Percentiles rank a stretch among this genome's conserved stretches.
Conservation (phyloP, 2,329 filamentous ascomycete species). For the Escovopsis sp. region DNA sequence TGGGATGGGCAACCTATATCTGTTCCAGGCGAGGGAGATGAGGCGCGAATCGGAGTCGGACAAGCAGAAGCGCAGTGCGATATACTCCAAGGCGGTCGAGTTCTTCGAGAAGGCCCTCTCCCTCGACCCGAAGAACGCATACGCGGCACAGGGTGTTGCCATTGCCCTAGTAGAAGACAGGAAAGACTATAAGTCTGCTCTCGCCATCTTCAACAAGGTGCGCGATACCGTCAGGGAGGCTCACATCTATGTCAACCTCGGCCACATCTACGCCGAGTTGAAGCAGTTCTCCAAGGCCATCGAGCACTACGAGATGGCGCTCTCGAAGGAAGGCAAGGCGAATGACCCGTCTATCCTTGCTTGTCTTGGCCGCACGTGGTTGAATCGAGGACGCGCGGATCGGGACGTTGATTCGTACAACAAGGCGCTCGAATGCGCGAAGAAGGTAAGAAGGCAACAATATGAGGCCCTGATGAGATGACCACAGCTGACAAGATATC, state of each 20-base stretch:
- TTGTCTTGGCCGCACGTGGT: conserved; percentile 77
- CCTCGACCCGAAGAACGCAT: conserved; percentile 88
- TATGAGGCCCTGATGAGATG: too few species aligned
- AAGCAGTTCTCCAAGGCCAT: conserved; percentile 84
- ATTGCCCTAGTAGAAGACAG: conserved; percentile 91
- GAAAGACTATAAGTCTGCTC: conserved; percentile 68
- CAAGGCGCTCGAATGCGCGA: conserved; percentile 43
- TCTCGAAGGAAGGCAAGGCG: conserved; percentile 58
- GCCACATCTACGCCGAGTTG: conserved; percentile 81
- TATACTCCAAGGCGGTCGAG: conserved; percentile 84
- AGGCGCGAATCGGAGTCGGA: conserved; percentile 77
- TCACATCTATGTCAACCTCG: conserved; percentile 82
- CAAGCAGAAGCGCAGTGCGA: conserved; percentile 75
- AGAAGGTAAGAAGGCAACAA: conserved; percentile 36
- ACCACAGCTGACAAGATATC: conserved; percentile 6
- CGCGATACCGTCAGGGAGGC: conserved; percentile 80
- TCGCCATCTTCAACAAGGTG: conserved; percentile 80
- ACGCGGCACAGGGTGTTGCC: conserved; percentile 87
- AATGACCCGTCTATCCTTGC: conserved; percentile 67
- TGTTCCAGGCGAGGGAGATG: conserved; percentile 85
- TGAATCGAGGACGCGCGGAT: conserved; percentile 57
- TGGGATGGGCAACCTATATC: conserved; percentile 89
- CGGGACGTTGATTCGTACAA: conserved; percentile 41
- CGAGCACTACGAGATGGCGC: conserved; percentile 80
- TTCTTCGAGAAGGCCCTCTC: conserved; percentile 97